Evolutionary conservation across 495 filamentous ascomycete species (phyloP).

Genomic region (Aspergillus diversus): DNA sequence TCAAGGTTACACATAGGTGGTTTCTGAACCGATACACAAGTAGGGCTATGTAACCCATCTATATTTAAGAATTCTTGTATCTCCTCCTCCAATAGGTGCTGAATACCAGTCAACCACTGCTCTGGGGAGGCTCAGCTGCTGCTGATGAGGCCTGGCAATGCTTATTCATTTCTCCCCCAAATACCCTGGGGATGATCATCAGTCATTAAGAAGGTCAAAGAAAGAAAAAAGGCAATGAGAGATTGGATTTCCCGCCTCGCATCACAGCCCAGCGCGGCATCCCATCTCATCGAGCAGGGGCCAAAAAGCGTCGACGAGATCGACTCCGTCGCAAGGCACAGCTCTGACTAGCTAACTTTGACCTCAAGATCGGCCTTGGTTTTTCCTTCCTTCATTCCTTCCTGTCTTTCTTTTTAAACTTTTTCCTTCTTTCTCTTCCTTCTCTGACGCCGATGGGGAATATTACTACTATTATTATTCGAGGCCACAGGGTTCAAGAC

Average conservation of each 20-base stretch:
- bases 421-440: background rate
- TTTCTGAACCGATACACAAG: background rate
- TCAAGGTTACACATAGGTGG: constrained; percentile 16
- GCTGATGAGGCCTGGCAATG: background rate
- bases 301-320: background rate
- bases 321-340: background rate
- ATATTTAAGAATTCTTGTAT: background rate
- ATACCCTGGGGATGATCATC: background rate
- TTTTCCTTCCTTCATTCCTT: background rate
- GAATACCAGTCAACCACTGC: background rate
- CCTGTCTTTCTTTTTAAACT: background rate
- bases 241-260: background rate
- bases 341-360: background rate
- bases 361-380: background rate
- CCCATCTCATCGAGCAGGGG: background rate
- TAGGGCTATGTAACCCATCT: constrained; percentile 6
- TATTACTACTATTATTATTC: too few species aligned
- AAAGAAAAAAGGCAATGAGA: background rate
- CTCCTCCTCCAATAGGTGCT: too few species aligned
- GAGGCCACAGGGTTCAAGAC: too few species aligned
- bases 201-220: background rate
- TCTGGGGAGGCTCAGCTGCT: background rate
- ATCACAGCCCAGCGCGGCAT: background rate
- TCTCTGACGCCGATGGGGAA: too few species aligned
- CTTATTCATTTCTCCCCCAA: background rate